phyloP scores from a whole-genome alignment of 345 rosid genomes.

The Passiflora organensis region DNA sequence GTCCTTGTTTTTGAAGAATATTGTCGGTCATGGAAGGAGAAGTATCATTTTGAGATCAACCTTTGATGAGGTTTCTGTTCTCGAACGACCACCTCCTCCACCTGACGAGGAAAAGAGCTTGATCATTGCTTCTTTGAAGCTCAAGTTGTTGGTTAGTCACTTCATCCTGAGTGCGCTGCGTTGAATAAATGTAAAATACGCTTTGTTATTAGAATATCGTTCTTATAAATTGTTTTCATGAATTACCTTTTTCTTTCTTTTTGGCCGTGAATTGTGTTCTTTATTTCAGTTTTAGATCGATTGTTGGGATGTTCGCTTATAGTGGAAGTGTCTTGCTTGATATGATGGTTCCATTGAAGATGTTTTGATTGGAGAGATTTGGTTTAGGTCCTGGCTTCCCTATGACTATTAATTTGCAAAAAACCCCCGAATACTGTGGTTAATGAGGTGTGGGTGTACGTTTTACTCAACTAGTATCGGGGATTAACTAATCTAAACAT shows the following conservation, averaged over 20 bases:
- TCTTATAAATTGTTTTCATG: too few species aligned
- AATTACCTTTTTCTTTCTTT: too few species aligned
- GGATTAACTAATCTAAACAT: background rate
- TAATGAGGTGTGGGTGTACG: background rate
- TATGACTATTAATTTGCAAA: too few species aligned
- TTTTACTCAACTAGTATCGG: background rate
- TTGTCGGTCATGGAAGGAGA: constrained; percentile 3
- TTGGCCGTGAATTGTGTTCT: too few species aligned
- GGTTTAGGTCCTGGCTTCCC: too few species aligned
- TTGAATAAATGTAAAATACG: too few species aligned
- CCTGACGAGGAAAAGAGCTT: constrained; percentile 13
- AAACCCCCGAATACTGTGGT: too few species aligned
- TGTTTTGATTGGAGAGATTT: too few species aligned
- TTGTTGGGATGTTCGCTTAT: background rate
- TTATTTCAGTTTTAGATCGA: background rate
- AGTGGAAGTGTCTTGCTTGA: too few species aligned
- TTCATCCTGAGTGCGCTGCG: too few species aligned
- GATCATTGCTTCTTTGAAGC: constrained; percentile 36
- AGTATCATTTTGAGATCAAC: constrained; percentile 33
- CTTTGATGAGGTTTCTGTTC: constrained; percentile 35
- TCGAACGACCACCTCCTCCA: constrained; percentile 36
- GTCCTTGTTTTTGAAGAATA: constrained; percentile 2
- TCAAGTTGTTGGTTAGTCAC: constrained; percentile 56
- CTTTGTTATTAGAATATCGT: too few species aligned
- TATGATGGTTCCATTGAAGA: too few species aligned